Evolutionary conservation across 345 rosid genomes (phyloP), one percentile per base, ranked within the genome.

Genomic region (Eucalyptus shirleyi): DNA sequence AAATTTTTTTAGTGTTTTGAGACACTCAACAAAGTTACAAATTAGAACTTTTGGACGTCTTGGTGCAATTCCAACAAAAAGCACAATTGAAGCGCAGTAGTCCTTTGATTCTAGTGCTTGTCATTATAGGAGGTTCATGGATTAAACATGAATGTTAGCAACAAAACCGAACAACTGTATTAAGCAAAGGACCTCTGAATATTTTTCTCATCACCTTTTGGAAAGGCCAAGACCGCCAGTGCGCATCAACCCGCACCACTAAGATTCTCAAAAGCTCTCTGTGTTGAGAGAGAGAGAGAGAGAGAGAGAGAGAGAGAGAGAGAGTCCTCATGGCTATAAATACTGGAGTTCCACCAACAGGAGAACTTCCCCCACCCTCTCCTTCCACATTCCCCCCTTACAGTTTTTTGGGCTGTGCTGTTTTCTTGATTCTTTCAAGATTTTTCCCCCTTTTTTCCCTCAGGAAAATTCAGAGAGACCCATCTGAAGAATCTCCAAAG

Each of bases 141-240:
- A 47, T 17, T 69, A 53, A 19, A 42, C n/a, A 45, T n/a, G 23
- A 23, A 28, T 28, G 23, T 21, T 14, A 86, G 56, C 56, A 50
- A 86, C 21, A 47, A 86, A 86, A 47, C 88, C 45, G 83, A 77
- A 87, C 47, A 50, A 88, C 89, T 47, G 94, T 92, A 93, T 72
- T 72, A 92, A 94, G 94, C 86, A 91, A 90, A 51, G 92, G 91
- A 91, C 89, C 93, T 88, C 83, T 90, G 67, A 91, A 47, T 49
- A n/a, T n/a, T 44, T 88, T 88, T 91, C 51, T 5, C 47, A 77
- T 77, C 21, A 40, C 83, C 83, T 77, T 77, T 77, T 37, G 83
- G 23, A 37, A 72, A 77, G 83, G 28, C 47, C 15, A 19, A 40
- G 47, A 11, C 47, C 83, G 12, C 83, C 83, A 37, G 28, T 37